Base-by-base conservation (phyloP, 768 basidiomycete species). In the Russula foetens region DNA sequence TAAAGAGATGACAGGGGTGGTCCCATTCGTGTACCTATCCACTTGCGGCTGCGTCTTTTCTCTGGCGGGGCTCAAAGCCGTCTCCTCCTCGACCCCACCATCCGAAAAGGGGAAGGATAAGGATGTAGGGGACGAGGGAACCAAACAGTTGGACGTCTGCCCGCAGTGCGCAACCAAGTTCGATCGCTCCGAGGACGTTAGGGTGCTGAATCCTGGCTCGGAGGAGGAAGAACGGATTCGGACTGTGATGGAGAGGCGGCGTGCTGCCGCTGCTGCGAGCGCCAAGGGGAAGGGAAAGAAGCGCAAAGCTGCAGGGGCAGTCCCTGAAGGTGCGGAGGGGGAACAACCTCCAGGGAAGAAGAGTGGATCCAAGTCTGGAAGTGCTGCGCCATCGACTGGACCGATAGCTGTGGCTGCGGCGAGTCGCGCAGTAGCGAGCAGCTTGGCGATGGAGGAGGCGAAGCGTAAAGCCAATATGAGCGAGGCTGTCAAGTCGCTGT, bases 31-130 rank as follows among this genome's bases (percentile, higher is more conserved):
- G 55, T 96, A 94, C 69, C 72, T 98, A 66, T 77, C 80, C 15
- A 75, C 85, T 0, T 98, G 96, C 67, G 94, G 94, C 17, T 95
- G 92, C 71, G 92, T 93, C 33, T 92, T 98, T 74, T 88, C 92
- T 4, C 88, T 89, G 60, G 86, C 86, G 0, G 91, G 88, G 2
- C 77, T 98, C 44, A 85, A 84, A 59, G 85, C 86, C 3, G 79
- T 92, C 50, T 66, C 83, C 33, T 67, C 77, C 3, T 65, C 74
- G 3, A 68, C 72, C 35, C 72, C 70, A 49, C 67, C 71, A 0
- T 66, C 74, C 17, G 63, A 70, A 35, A 67, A 65, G 60, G 63
- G 58, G 61, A 59, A 59, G n/a, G 63, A 56, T 58, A 68, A 71
- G 59, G 76, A 74, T 49, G 68, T 50, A 21, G 59, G 47, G 63